phyloP scores from a whole-genome alignment of 2,329 filamentous ascomycete genomes.

The Talaromyces sp. region DNA sequence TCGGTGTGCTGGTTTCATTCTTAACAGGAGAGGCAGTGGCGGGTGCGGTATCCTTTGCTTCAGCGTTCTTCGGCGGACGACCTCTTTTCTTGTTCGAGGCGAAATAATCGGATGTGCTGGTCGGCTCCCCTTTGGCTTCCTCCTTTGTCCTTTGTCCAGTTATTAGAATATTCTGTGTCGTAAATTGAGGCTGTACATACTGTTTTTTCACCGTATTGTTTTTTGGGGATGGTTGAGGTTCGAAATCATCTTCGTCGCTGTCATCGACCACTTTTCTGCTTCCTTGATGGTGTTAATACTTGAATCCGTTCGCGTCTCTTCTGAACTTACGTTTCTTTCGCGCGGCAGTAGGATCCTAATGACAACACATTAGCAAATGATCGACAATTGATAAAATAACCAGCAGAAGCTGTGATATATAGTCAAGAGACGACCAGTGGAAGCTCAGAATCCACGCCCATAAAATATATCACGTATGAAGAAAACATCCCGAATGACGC shows the following conservation, averaged over 20 bases:
- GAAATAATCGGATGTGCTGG: conserved; percentile 63
- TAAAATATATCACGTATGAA: neutral
- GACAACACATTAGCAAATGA: neutral
- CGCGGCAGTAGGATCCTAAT: conserved; percentile 15
- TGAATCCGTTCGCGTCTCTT: neutral
- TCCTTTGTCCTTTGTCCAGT: conserved; percentile 43
- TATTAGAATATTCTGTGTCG: conserved; percentile 15
- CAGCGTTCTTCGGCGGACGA: conserved; percentile 35
- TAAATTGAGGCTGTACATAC: conserved; percentile 39
- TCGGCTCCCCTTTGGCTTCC: conserved; percentile 53
- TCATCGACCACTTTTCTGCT: conserved; percentile 73
- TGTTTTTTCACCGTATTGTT: conserved; percentile 43
- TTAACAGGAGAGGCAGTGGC: conserved; percentile 9
- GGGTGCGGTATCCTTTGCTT: conserved; percentile 21
- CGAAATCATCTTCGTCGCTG: conserved; percentile 69
- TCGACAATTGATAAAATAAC: neutral
- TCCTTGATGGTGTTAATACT: conserved; percentile 26
- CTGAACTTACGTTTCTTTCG: conserved; percentile 17
- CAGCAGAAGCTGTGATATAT: neutral
- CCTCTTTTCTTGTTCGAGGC: conserved; percentile 56
- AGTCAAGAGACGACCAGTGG: neutral
- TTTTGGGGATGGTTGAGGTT: conserved; percentile 33
- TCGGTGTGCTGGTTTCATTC: conserved; percentile 27
- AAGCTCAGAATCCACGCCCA: no score
- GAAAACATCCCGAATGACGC: conserved; percentile 9